Base-by-base conservation (phyloP, 169 alveolate genomes). In the Amoebophrya sp. region DNA sequence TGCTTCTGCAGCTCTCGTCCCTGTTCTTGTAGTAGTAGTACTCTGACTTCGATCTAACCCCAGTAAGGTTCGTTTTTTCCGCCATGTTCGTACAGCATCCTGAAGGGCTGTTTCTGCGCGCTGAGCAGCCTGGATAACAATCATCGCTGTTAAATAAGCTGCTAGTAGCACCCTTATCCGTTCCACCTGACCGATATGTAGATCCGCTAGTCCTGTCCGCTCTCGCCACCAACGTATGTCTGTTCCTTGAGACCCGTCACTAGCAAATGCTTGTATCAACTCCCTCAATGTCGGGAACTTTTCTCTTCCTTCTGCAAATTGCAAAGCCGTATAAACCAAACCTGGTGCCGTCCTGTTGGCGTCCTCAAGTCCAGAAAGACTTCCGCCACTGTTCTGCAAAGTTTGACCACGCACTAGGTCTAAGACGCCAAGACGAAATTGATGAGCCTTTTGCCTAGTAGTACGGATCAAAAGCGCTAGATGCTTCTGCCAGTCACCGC, bases 401-500 rank as follows among this genome's bases (percentile, higher is more conserved):
- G 18, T 6, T 36, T 26, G 38, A 36, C 33, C 0, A 6, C 83
- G 2, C 26, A 18, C 36, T 26, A 65, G 33, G 83, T 65, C 83
- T 10, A 65, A 6, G 2, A 65, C 0, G 83, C 33, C 83, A 0
- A 6, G 36, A 1, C 26, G 2, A 18, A 65, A 65, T 26, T 65
- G 12, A 6, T 26, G 2, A 29, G 33, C 2, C 26, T 18, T 65
- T 6, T 36, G 2, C 83, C 1, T 65, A 1, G 83, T 65, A 6
- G 83, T 0, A 65, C 18, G 2, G 38, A 10, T 1, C 83, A 65
- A 36, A 10, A 65, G 38, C 33, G 18, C 2, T 36, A 65, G n/a
- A 1, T 65, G 83, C 36, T 12, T 65, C 83, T 65, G 83, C 83
- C 83, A 65, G n/a, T 65, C 83, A 12, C 83, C 83, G 33, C 83